Base-by-base conservation (phyloP, 1,139 yeast species). In the Lodderomyces metapsilosis region DNA sequence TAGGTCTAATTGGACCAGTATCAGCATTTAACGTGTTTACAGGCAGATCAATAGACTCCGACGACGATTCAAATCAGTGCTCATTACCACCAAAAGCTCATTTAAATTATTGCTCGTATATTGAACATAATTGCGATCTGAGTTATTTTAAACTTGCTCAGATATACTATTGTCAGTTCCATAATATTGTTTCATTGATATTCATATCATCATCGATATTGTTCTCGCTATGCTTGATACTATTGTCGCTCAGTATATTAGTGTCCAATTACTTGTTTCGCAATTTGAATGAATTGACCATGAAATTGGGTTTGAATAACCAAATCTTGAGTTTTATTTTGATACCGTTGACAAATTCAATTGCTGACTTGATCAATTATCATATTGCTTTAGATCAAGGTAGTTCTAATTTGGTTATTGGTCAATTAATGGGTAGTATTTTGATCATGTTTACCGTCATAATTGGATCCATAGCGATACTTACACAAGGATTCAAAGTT, bases 371-470 rank as follows among this genome's bases (percentile, higher is more conserved):
- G 22, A 50, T 70, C 34, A 68, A 63, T 46, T 69, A 68, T 51
- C 59, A 64, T 39, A 57, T 64, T 24, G 61, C 70, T 4, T 52
- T 71, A 13, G 49, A 53, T 17, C 51, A 62, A 4, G 57, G 61
- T 13, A 61, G 71, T 3, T 52, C 63, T 1, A 69, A 69, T 42
- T 52, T 71, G 32, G 70, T 68, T 1, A 48, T 71, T 36, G 76
- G 76, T 1, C 76, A 71, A 47, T 50, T 70, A 12, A 59, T 70
- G 20, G 76, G 77, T 1, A 63, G 72, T 9, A 58, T 62, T 30
- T 46, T 67, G 8, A 64, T 71, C 12, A 62, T 67, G 43, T 61
- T 69, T 39, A 63, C 74, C 1, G 49, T 71, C 3, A 60, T 69
- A 2, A 55, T 70, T 18, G 76, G 76, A 0, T 32, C 60, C 1